Evolutionary conservation across 2,329 filamentous ascomycete species (phyloP).

Genomic region (Alternaria arborescens): DNA sequence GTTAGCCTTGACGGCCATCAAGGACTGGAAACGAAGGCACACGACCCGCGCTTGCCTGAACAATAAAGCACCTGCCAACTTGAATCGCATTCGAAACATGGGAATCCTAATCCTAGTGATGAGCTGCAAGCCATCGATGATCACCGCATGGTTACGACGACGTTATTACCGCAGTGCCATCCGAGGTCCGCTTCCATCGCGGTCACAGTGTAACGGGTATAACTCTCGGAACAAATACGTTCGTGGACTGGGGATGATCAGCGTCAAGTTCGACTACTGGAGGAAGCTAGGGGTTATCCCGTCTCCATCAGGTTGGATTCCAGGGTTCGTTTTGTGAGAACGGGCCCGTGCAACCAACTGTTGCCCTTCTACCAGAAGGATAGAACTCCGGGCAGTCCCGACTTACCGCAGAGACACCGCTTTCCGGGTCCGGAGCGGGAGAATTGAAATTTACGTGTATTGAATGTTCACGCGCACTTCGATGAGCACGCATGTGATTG

Average conservation of each 20-base stretch:
- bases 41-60: constrained; percentile 1
- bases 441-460: neutral
- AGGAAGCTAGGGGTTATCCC: constrained; percentile 6
- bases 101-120: constrained; percentile 7
- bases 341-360: constrained; percentile 11
- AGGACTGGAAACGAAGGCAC: neutral
- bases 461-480: neutral
- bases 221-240: constrained; percentile 5
- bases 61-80: constrained; percentile 14
- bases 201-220: neutral
- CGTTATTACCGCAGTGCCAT: constrained; percentile 16
- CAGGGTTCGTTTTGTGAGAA: constrained; percentile 10
- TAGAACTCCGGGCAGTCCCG: constrained; percentile 20
- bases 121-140: constrained; percentile 27
- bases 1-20: neutral
- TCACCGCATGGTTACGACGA: constrained; percentile 6
- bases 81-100: constrained; percentile 17
- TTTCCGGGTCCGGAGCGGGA: constrained; percentile 13
- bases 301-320: constrained; percentile 20
- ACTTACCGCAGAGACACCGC: constrained; percentile 23
- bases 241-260: constrained; percentile 19
- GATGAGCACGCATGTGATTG: neutral
- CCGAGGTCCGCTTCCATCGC: neutral
- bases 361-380: constrained; percentile 19
- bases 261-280: constrained; percentile 13